Conservation (phyloP, 768 basidiomycete genomes). For the Leccinum imitatum region DNA sequence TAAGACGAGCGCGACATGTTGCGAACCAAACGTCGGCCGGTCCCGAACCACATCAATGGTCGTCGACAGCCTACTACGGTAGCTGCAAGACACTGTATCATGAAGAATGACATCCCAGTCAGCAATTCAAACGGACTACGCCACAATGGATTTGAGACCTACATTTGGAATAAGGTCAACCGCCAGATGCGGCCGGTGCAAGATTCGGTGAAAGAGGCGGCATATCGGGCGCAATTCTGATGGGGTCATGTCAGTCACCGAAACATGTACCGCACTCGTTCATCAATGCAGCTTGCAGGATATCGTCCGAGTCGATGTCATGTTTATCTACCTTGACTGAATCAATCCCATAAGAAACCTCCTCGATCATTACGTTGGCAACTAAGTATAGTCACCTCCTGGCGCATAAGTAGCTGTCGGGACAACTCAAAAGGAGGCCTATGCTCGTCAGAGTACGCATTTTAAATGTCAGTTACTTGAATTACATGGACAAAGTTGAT, state of each 20-base stretch:
- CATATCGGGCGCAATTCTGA: conserved; percentile 2
- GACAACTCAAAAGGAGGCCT: too few species aligned
- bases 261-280: background rate
- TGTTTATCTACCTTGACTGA: background rate
- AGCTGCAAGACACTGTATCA: conserved; percentile 47
- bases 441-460: too few species aligned
- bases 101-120: conserved; percentile 35
- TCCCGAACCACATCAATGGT: conserved; percentile 47
- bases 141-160: background rate
- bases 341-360: background rate
- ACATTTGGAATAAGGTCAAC: conserved; percentile 58
- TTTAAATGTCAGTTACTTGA: too few species aligned
- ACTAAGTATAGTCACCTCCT: too few species aligned
- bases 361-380: background rate
- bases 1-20: conserved; percentile 60
- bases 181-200: conserved; percentile 45
- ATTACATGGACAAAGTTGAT: too few species aligned
- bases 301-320: too few species aligned
- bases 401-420: too few species aligned
- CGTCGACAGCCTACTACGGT: too few species aligned
- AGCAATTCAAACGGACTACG: background rate
- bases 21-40: conserved; percentile 51
- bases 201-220: conserved; percentile 25
- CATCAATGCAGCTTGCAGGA: conserved; percentile 11
- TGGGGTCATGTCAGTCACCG: background rate